A percentile compares a stretch with the other conserved stretches of the same genome.
phyloP scores from a whole-genome alignment of 495 filamentous ascomycete species.

The Podospora pseudocomata region DNA sequence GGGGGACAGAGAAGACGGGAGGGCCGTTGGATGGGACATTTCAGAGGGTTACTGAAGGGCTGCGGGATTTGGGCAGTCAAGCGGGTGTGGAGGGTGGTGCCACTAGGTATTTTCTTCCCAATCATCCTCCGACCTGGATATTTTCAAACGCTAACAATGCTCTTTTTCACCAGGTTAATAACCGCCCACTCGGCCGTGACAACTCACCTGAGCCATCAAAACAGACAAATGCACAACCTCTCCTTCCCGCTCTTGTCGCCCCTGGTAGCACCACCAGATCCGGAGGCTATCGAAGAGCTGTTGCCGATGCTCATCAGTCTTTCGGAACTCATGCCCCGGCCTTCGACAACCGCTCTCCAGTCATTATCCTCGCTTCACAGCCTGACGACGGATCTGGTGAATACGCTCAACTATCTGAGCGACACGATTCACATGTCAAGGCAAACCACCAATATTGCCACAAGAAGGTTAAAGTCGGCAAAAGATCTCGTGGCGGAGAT shows the following conservation, averaged over 20 bases:
- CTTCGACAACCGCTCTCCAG: constrained; percentile 50
- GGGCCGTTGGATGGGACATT: constrained; percentile 66
- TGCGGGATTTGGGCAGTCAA: constrained; percentile 79
- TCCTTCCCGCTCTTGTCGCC: constrained; percentile 68
- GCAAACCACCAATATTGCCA: constrained; percentile 76
- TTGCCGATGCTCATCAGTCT: constrained; percentile 58
- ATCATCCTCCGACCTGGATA: neutral
- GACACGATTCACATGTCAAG: constrained; percentile 93
- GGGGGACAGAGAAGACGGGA: constrained; percentile 69
- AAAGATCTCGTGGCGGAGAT: constrained; percentile 80
- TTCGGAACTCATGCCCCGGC: constrained; percentile 53
- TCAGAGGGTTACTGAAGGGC: constrained; percentile 63
- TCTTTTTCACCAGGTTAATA: constrained; percentile 59
- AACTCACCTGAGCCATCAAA: constrained; percentile 80
- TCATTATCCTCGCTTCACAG: constrained; percentile 58
- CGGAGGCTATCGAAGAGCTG: constrained; percentile 62
- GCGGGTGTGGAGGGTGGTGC: constrained; percentile 74
- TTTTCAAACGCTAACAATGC: neutral
- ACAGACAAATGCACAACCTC: constrained; percentile 74
- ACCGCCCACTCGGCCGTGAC: constrained; percentile 83
- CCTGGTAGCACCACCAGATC: constrained; percentile 47
- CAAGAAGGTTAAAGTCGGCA: constrained; percentile 67
- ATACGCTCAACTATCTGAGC: constrained; percentile 77
- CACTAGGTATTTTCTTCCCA: constrained; percentile 56
- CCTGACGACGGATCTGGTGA: constrained; percentile 72